Evolutionary conservation across 306 rosid genomes (phyloP).

Genomic region (Lagenaria siceraria): DNA sequence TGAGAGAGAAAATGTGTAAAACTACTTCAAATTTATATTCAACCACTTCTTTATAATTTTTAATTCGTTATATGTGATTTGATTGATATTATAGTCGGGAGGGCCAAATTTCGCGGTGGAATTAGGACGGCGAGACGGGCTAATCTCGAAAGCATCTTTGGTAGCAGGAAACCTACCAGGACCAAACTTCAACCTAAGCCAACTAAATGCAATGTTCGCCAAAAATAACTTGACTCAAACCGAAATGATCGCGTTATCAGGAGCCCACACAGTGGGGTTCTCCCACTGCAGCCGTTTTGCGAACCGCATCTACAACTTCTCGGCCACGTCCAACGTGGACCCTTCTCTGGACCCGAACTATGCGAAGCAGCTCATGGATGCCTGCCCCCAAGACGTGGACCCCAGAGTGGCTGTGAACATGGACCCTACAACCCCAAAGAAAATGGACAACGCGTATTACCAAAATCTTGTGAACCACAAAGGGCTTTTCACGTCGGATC

Average conservation of each 20-base stretch:
- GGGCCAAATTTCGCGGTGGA: constrained; percentile 60
- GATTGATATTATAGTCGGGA: constrained; percentile 25
- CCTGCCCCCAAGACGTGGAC: constrained; percentile 26
- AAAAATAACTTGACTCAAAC: constrained; percentile 23
- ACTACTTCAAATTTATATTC: no score
- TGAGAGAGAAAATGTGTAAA: no score
- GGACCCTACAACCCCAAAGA: constrained; percentile 19
- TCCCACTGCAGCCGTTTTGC: constrained; percentile 41
- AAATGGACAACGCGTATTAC: constrained; percentile 31
- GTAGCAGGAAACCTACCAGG: constrained; percentile 49
- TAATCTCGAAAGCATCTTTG: constrained; percentile 33
- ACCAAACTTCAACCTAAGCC: constrained; percentile 26
- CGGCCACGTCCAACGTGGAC: constrained; percentile 22
- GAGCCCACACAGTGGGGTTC: constrained; percentile 55
- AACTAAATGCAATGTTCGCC: constrained; percentile 26
- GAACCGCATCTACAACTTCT: constrained; percentile 26
- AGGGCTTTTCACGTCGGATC: constrained; percentile 36
- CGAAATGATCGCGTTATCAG: constrained; percentile 51
- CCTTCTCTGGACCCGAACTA: constrained; percentile 22
- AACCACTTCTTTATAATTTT: no score
- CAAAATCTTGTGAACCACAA: constrained; percentile 18
- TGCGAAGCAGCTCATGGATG: constrained; percentile 16
- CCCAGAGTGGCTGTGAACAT: constrained; percentile 18
- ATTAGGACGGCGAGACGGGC: constrained; percentile 72
- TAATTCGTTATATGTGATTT: no score